phyloP scores from a whole-genome alignment of 257 asterid genomes.

The Nemophila menziesii region DNA sequence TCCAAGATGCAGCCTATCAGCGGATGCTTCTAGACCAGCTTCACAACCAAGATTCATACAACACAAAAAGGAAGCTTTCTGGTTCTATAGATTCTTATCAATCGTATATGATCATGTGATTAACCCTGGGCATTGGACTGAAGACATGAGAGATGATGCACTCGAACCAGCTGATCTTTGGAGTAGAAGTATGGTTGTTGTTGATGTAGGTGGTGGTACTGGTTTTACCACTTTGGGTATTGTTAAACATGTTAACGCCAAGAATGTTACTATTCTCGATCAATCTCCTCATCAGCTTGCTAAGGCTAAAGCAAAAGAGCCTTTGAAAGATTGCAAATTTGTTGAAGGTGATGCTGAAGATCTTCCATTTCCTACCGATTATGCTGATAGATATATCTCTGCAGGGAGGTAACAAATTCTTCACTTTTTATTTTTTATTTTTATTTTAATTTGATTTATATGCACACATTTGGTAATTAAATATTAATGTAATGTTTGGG shows the following conservation, averaged over 20 bases:
- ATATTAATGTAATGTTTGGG: not conserved
- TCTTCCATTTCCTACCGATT: constrained; percentile 74
- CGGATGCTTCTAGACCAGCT: constrained; percentile 40
- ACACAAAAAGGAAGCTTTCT: constrained; percentile 90
- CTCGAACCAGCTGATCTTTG: constrained; percentile 80
- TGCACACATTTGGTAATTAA: not conserved
- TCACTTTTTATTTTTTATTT: not conserved
- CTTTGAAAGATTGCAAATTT: constrained; percentile 73
- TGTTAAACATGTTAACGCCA: constrained; percentile 75
- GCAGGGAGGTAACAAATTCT: constrained; percentile 77
- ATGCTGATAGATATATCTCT: constrained; percentile 67
- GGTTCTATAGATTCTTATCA: constrained; percentile 85
- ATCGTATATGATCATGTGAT: constrained; percentile 87
- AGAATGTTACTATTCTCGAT: constrained; percentile 93
- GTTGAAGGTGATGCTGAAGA: constrained; percentile 97
- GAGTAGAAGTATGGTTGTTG: constrained; percentile 46
- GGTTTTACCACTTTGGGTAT: constrained; percentile 92
- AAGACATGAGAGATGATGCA: constrained; percentile 96
- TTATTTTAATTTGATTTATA: not conserved
- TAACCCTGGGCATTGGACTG: constrained; percentile 99
- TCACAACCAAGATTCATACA: constrained; percentile 89
- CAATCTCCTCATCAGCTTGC: constrained; percentile 98
- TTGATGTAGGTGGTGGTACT: constrained; percentile 96
- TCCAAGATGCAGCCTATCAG: constrained; percentile 60
- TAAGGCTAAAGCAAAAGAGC: constrained; percentile 82